Evolutionary conservation across 2,329 filamentous ascomycete species (phyloP), one percentile per base, ranked within the genome.

Genomic region (Ophiosphaerella korrae): DNA sequence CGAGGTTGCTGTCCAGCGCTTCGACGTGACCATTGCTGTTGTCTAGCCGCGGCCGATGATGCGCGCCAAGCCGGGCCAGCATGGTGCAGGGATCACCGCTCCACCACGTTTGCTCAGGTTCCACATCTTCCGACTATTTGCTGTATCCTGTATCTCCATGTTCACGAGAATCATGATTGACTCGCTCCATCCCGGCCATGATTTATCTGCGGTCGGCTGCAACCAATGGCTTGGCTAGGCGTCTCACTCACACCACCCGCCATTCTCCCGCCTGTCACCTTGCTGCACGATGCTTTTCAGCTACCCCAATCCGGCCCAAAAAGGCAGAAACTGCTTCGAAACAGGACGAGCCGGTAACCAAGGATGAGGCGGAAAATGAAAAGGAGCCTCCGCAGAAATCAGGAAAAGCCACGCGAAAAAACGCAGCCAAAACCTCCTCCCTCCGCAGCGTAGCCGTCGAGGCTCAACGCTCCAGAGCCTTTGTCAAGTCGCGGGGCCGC

Each of bases 391-490:
- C 39, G 14, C 39, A 45, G 12, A 55, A 53, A n/a, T 5, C 32
- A 3, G 50, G 56, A 7, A 72, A 72, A 43, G 62, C 42, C 1
- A 29, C 61, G 3, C 53, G 70, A 21, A 73, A 72, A 41, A 64
- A 61, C 60, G 63, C 63, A 16, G 57, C 50, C 42, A 72, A 71
- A 45, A 72, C 70, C 14, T 73, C 87, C 55, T 94, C 90, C 2
- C 79, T 97, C 29, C 86, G 93, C 48, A 84, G 92, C 51, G 91
- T 96, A 11, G 91, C 92, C 29, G 88, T 91, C 14, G 91, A 94
- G 64, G 92, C 92, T 14, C 91, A 96, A 75, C 78, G 75, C 59
- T 84, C 77, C 51, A 80, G 77, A 62, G 78, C 78, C 1, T 77
- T 83, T 57, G 74, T 86, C 55, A 80, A 78, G 62, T 74, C 78